Base-by-base conservation (phyloP, 352 stramenopile genomes). In the Lagenidium sp. region DNA sequence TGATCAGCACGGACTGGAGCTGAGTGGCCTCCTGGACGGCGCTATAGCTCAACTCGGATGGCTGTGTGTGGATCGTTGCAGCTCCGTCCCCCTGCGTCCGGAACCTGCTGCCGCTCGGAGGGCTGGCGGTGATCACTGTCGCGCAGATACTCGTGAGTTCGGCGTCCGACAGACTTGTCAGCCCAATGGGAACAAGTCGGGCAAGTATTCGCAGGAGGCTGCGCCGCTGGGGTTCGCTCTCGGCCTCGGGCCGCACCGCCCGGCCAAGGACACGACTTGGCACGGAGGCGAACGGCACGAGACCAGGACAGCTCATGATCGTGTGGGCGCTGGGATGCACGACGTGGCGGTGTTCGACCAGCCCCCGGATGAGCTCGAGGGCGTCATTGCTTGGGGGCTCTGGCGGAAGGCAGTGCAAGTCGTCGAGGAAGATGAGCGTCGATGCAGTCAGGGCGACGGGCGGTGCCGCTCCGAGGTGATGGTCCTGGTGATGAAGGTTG, bases 101-200 rank as follows among this genome's bases (percentile, higher is more conserved):
- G 13, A 39, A 21, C 18, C 34, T 39, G 21, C 15, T 13, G 21
- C 39, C 19, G 15, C 39, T 6, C 15, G 39, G n/a, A n/a, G n/a
- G n/a, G n/a, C n/a, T n/a, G n/a, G 8, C 15, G 4, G 41, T 28
- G 2, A 63, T 36, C 39, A 69, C 60, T 1, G 45, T 54, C 6
- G 65, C 56, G 39, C 68, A 86, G 37, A 86, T 78, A 11, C 55
- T 82, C 2, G 26, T 55, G 0, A 86, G 43, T 10, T 86, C 74
- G 0, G 47, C 38, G 38, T 86, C 70, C 1, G 58, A 62, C 7
- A 65, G 35, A 6, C 50, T 11, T 3, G 47, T 20, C 6, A 86
- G 42, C 1, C 41, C 21, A 18, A 84, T 44, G 13, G 61, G 59
- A 7, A 78, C 36, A 25, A 76, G 71, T 11, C 57, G 52, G 19